Base-by-base conservation (phyloP, 2,329 filamentous ascomycete genomes). In the Alternaria triticina region DNA sequence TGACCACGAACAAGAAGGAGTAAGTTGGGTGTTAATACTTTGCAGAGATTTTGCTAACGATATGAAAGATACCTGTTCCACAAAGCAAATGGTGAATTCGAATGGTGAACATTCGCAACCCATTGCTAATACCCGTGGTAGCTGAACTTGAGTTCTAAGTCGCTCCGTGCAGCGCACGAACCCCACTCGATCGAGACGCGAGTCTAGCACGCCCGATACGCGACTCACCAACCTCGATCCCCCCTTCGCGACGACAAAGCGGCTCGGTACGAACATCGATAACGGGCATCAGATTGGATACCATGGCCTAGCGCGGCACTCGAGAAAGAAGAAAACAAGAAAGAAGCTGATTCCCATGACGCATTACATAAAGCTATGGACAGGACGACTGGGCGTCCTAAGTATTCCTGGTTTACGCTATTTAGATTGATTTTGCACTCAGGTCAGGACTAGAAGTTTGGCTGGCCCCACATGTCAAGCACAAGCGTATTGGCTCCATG, bases 31-130 rank as follows among this genome's bases (percentile, higher is more conserved):
- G 25, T 9, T 20, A 28, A 30, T 9, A 22, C 7, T 1, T 22
- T 27, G 8, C n/a, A 12, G 28, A 36, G 20, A 12, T 8, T 13
- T 12, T 50, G n/a, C 66, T 71, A 57, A 69, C 69, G 15, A 56
- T n/a, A 9, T 3, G 15, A 10, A 69, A 89, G 87, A 81, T 97
- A 97, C 77, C 92, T 99, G 69, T 99, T 99, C 83, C 94, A 97
- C 85, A 98, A 98, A 83, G 96, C 94, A 23, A 94, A 91, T 49
- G 96, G 96, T 74, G 96, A 98, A 82, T 98, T 97, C 72, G 96
- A 99, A 82, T 99, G 96, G 96, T 99, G 82, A 66, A 60, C 47
- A 61, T 54, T 63, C 63, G 55, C 59, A 59, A 67, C 57, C 64
- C 56, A 56, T 57, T 60, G 62, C 65, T 71, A 65, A 70, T 63